Percentiles rank a stretch among this genome's conserved stretches.
These are phyloP conservation scores for Tetrapisispora iriomotensis DNA, from an alignment of 805 yeast genomes.

Conservation along the genomic window DNA sequence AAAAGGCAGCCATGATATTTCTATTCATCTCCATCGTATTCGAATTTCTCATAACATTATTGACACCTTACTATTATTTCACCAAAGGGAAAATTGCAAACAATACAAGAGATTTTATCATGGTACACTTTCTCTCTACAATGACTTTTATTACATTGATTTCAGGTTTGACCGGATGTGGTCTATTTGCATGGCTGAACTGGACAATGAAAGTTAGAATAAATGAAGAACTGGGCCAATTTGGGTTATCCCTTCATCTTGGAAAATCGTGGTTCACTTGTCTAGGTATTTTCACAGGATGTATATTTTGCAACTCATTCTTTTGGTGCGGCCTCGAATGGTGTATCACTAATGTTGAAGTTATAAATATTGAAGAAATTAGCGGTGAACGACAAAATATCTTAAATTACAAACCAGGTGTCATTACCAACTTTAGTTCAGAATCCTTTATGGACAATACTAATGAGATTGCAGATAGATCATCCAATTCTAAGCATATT, in stretches of 20 bases:
- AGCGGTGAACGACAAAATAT: conserved; percentile 1
- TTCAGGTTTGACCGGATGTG: conserved; percentile 13
- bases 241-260: conserved; percentile 22
- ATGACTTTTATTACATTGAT: conserved; percentile 16
- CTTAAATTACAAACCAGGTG: conserved; percentile 1
- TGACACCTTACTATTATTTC: conserved; percentile 20
- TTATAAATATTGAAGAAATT: background rate
- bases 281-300: conserved; percentile 15
- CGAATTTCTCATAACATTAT: conserved; percentile 7
- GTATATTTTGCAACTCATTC: conserved; percentile 16
- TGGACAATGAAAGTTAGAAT: conserved; percentile 15
- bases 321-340: conserved; percentile 30
- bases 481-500: background rate
- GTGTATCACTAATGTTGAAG: conserved; percentile 16
- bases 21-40: conserved; percentile 10
- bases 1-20: conserved; percentile 11
- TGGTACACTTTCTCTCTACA: conserved; percentile 19
- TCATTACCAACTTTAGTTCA: background rate
- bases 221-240: conserved; percentile 15
- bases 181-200: conserved; percentile 13
- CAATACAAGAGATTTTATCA: conserved; percentile 12
- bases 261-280: conserved; percentile 21
- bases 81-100: conserved; percentile 20
- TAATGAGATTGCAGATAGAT: background rate
- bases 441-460: background rate